Evolutionary conservation across 148 eudicot genomes (phyloP).

Genomic region (Rhododendron ferrugineum): DNA sequence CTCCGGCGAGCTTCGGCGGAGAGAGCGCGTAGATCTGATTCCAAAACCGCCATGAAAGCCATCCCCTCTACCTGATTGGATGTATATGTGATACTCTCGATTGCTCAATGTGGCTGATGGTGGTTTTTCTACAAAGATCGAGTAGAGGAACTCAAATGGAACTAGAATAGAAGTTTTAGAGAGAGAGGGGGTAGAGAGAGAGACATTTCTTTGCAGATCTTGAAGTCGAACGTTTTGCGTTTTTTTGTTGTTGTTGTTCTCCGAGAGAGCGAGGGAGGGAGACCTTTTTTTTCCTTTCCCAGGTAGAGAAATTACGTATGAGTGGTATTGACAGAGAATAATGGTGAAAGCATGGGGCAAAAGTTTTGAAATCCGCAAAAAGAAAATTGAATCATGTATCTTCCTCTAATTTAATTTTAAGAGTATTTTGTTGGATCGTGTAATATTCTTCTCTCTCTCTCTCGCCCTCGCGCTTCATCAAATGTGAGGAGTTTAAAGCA

Average conservation of each 20-base stretch:
- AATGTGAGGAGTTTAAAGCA: too few species aligned
- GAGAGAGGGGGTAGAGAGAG: neutral
- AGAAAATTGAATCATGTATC: too few species aligned
- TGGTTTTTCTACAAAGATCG: neutral
- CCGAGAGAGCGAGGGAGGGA: neutral
- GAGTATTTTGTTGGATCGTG: too few species aligned
- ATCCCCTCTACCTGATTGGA: conserved; percentile 20
- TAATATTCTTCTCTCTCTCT: too few species aligned
- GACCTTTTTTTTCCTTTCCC: neutral
- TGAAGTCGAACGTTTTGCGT: neutral
- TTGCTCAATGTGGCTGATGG: conserved; percentile 9
- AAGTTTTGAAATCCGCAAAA: too few species aligned
- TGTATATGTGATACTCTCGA: neutral
- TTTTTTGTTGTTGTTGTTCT: neutral
- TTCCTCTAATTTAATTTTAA: too few species aligned
- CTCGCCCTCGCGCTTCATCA: too few species aligned
- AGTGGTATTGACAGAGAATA: too few species aligned
- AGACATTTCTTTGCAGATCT: neutral
- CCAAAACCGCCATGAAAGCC: conserved; percentile 93
- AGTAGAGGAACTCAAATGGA: neutral
- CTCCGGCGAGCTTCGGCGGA: conserved; percentile 97
- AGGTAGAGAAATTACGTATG: too few species aligned
- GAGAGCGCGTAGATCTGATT: conserved; percentile 95
- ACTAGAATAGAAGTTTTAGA: neutral
- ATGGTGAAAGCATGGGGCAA: too few species aligned